Percentiles rank a stretch among this genome's conserved stretches.
phyloP scores from a whole-genome alignment of 208 protist species.

The Vickermania ingenoplastis region DNA sequence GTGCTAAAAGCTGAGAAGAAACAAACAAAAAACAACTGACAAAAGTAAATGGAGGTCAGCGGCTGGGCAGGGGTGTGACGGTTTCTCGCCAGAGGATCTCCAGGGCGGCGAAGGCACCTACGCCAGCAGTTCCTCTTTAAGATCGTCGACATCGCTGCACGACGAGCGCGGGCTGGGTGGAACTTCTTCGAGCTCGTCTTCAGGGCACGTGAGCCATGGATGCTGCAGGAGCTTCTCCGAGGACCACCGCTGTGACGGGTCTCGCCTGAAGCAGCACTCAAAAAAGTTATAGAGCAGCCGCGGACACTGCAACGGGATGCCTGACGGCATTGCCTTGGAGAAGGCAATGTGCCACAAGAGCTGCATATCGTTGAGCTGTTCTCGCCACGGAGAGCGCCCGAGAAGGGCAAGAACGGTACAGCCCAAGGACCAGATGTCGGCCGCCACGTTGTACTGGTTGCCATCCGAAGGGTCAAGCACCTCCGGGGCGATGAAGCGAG shows the following conservation, averaged over 20 bases:
- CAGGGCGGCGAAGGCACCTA: too few relatives aligned
- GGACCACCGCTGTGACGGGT: constrained; percentile 17
- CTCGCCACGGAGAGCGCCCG: constrained; percentile 21
- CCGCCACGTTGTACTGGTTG: constrained; percentile 36
- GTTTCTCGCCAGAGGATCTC: too few relatives aligned
- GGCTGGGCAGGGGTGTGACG: too few relatives aligned
- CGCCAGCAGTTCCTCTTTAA: too few relatives aligned
- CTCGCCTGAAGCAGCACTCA: constrained; percentile 28
- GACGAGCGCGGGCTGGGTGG: too few relatives aligned
- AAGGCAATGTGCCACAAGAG: constrained; percentile 28
- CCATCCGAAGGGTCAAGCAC: constrained; percentile 3
- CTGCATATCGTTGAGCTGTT: constrained; percentile 16
- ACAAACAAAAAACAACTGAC: too few relatives aligned
- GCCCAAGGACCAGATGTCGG: constrained; percentile 77
- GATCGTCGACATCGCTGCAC: too few relatives aligned
- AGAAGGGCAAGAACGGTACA: constrained; percentile 63
- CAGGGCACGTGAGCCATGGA: background rate
- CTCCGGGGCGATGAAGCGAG: constrained; percentile 62
- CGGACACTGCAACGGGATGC: constrained; percentile 20
- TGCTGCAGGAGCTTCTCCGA: constrained; percentile 15
- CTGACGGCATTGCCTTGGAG: constrained; percentile 11
- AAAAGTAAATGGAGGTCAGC: too few relatives aligned
- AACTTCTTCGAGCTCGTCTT: background rate
- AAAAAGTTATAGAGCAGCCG: constrained; percentile 24
- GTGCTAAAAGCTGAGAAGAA: too few relatives aligned